Evolutionary conservation across 495 filamentous ascomycete species (phyloP), one percentile per base, ranked within the genome.

Genomic region (Trichodelitschia bisporula): DNA sequence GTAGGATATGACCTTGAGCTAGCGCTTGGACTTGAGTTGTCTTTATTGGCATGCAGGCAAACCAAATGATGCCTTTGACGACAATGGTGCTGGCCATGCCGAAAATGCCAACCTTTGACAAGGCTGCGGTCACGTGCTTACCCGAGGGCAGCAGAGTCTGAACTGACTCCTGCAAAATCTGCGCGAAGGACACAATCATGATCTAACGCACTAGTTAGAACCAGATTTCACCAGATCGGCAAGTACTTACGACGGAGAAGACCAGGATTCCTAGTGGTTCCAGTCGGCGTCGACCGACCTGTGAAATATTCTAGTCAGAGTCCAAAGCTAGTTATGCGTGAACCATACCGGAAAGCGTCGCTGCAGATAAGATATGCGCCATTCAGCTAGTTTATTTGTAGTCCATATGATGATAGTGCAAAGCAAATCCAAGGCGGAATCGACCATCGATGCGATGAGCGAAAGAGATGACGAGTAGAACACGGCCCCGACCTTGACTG

Each of bases 1-100:
- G 9, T 3, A 9, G 13, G 12, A 5, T 28, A 3, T 24, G 19
- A 32, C 49, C 50, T 43, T 62, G 57, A 23, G 53, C 57, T 5
- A 62, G 41, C 1, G 57, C 58, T 35, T 59, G 56, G 5, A 62
- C 56, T 35, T 60, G 58, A 0, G 54, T 59, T 9, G 57, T 59
- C 37, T 59, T 59, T 33, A 61, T 48, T 20, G 42, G 41, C 4
- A 44, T 42, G 40, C 53, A 60, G 3, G 45, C 52, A 20, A 58
- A 39, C 39, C 55, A 51, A 33, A 61, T 58, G 8, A 51, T 43
- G 1, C 57, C 57, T 38, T 61, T 59, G 15, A 59, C 34, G 12
- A 50, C 36, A 26, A 57, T 47, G 3, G 56, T 61, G 4, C 39
- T 49, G 4, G 44, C 44, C 43, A 61, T 44, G 15, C 50, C 46